Evolutionary conservation across 2,329 filamentous ascomycete genomes (phyloP).

Genomic region (Massarina eburnea): DNA sequence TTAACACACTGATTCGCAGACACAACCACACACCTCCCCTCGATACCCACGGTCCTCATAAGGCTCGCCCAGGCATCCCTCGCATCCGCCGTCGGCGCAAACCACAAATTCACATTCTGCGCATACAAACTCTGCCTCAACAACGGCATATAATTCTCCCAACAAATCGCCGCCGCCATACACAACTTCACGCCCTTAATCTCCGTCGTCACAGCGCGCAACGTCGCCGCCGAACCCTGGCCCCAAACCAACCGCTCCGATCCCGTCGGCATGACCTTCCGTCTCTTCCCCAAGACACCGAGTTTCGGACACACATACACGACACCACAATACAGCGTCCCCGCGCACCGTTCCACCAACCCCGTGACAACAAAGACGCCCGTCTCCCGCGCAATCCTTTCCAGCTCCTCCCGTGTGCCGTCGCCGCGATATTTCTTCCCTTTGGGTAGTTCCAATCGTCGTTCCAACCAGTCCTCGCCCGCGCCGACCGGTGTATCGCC

Average conservation of each 20-base stretch:
- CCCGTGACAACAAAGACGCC: conserved; percentile 83
- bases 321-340: conserved; percentile 79
- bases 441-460: conserved; percentile 57
- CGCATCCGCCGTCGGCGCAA: conserved; percentile 85
- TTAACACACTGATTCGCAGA: conserved; percentile 81
- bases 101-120: conserved; percentile 89
- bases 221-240: conserved; percentile 75
- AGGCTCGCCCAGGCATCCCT: conserved; percentile 79
- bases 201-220: conserved; percentile 75
- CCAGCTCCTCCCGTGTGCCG: conserved; percentile 78
- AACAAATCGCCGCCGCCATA: conserved; percentile 86
- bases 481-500: conserved; percentile 75
- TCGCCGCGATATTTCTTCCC: conserved; percentile 60
- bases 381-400: conserved; percentile 72
- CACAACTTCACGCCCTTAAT: conserved; percentile 80
- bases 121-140: conserved; percentile 80
- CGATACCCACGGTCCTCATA: conserved; percentile 79
- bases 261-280: conserved; percentile 92
- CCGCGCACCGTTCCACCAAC: conserved; percentile 75
- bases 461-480: conserved; percentile 70
- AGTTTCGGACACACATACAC: conserved; percentile 77
- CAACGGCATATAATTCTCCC: conserved; percentile 96
- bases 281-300: conserved; percentile 78
- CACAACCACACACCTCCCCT: conserved; percentile 83
- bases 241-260: conserved; percentile 86